phyloP scores from a whole-genome alignment of 345 rosid genomes.

The Tarenaya hassleriana region DNA sequence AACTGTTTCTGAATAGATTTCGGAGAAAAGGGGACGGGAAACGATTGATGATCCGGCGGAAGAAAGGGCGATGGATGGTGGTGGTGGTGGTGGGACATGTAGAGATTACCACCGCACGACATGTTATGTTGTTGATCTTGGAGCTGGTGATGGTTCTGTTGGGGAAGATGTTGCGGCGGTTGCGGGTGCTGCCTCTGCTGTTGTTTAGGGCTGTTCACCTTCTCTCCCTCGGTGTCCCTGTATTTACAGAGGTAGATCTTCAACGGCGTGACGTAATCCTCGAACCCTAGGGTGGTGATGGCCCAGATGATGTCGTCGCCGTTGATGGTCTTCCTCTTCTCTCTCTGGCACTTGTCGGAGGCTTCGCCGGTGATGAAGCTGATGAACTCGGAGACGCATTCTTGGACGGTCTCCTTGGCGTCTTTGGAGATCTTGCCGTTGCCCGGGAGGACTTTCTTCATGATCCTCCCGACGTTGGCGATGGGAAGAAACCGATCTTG shows the following conservation, averaged over 20 bases:
- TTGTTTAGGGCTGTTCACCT: conserved; percentile 50
- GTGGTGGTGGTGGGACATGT: conserved; percentile 41
- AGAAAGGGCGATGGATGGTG: conserved; percentile 35
- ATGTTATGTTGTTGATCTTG: conserved; percentile 32
- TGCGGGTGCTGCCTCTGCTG: conserved; percentile 28
- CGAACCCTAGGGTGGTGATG: conserved; percentile 62
- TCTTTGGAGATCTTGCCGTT: conserved; percentile 71
- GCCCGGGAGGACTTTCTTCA: conserved; percentile 60
- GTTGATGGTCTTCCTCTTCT: conserved; percentile 62
- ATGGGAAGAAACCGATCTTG: conserved; percentile 69
- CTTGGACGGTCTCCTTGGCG: conserved; percentile 66
- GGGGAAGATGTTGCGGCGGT: conserved; percentile 25
- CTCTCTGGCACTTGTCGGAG: conserved; percentile 65
- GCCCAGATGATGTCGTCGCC: conserved; percentile 81
- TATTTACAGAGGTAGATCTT: conserved; percentile 54
- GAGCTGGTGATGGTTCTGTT: conserved; percentile 21
- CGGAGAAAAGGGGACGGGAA: conserved; percentile 54
- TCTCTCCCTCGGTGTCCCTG: conserved; percentile 60
- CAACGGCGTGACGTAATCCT: conserved; percentile 52
- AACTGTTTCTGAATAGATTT: conserved; percentile 50
- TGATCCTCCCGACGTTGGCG: conserved; percentile 70
- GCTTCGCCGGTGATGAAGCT: conserved; percentile 72
- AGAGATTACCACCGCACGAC: conserved; percentile 29
- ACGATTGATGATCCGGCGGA: conserved; percentile 38
- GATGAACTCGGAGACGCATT: conserved; percentile 71